Percentiles rank a stretch among this genome's conserved stretches.
Conservation (phyloP, 306 rosid species). For the Heteromeles arbutifolia region DNA sequence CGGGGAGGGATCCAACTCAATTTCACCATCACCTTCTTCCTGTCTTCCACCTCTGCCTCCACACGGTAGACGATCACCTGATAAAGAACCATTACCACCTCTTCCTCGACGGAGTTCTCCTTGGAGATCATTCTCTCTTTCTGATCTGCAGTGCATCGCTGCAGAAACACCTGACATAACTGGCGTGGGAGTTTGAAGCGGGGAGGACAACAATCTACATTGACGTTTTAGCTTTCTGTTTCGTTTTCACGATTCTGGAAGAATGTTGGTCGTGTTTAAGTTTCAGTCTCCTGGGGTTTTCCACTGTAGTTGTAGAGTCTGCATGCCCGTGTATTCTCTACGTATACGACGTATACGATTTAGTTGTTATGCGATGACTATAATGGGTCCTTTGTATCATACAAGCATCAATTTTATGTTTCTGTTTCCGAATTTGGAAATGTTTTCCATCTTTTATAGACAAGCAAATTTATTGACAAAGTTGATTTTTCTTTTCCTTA, state of each 20-base stretch:
- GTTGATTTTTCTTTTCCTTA: neutral
- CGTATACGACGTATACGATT: neutral
- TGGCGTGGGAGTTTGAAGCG: conserved; percentile 44
- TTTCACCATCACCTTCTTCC: conserved; percentile 40
- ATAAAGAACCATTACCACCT: conserved; percentile 16
- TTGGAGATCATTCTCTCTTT: conserved; percentile 56
- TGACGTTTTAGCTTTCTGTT: conserved; percentile 20
- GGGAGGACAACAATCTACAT: conserved; percentile 24
- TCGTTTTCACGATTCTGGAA: conserved; percentile 8
- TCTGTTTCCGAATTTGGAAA: conserved; percentile 1
- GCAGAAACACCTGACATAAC: conserved; percentile 35
- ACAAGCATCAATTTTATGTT: conserved; percentile 7
- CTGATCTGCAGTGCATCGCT: conserved; percentile 52
- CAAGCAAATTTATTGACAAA: neutral
- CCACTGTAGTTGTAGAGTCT: neutral
- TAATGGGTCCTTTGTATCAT: conserved; percentile 1
- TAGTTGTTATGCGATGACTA: conserved; percentile 3
- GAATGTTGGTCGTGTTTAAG: conserved; percentile 8
- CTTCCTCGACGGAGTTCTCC: conserved; percentile 34
- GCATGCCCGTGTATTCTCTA: neutral
- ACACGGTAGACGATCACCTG: conserved; percentile 26
- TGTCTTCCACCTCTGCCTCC: conserved; percentile 72
- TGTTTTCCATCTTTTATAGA: neutral
- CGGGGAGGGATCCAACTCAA: conserved; percentile 33
- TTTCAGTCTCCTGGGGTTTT: neutral